Base-by-base conservation (phyloP, 805 yeast species). In the Cyberlindnera sargentensis region DNA sequence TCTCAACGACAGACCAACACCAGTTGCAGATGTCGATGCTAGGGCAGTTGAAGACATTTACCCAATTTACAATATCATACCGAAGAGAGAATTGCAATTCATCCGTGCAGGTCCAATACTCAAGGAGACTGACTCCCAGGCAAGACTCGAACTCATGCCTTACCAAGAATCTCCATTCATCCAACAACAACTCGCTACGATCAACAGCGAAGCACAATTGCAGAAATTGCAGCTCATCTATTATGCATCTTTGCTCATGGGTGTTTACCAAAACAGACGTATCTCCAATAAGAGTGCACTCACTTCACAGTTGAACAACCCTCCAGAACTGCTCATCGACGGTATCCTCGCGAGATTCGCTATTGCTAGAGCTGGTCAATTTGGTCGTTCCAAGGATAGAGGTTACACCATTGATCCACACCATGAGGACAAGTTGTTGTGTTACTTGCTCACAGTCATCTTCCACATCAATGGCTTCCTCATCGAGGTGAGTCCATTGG, bases 371-470 rank as follows among this genome's bases (percentile, higher is more conserved):
- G 72, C 86, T 6, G 78, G 85, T 6, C 74, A 71, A 41, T 74
- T 78, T 49, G 95, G 93, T 45, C 80, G 77, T 62, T 67, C 84
- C n/a, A 83, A 82, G 59, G 88, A 82, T 49, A 76, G 82, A 53
- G 73, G 82, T n/a, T 91, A 76, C 61, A 70, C 76, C 48, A 76
- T 93, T 47, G 97, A 93, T 58, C 96, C 98, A 34, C 82, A 78
- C 55, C 77, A 79, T 58, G 96, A 88, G 63, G 96, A 88, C 65
- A 88, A 84, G 65, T 70, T 93, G 39, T 68, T 93, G 51, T 84
- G 96, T 64, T 83, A 78, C 64, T 69, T 89, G 39, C 67, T 93
- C 47, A 84, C 83, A 5, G 65, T 84, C 34, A 71, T 84, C 34
- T 67, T 93, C 58, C 91, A 83, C 61, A 71, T 90, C 44, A 87